Evolutionary conservation across 2,329 filamentous ascomycete genomes (phyloP), one percentile per base, ranked within the genome.

Genomic region (Camillea tinctor): DNA sequence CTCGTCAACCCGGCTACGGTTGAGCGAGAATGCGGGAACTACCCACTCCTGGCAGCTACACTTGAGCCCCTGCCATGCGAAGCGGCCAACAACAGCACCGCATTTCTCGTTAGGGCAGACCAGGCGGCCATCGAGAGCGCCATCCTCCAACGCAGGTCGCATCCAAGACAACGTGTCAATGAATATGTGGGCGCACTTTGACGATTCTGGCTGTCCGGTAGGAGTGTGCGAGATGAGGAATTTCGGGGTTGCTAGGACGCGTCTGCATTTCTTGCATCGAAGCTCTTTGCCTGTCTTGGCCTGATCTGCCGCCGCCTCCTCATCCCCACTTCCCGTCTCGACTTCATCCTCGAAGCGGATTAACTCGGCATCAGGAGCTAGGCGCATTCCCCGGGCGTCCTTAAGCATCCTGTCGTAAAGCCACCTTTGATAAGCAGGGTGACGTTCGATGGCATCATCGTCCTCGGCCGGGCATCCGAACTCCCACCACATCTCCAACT

Each of bases 101-200:
- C 95, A 99, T 70, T 89, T 90, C 8, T 73, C 60, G 67, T 88
- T 90, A 9, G 95, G 94, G 71, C 95, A 99, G 60, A 88, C 85
- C 30, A 99, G 81, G 9, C 94, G 87, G 22, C 95, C 95, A 61
- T 93, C 91, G 22, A 98, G 81, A 62, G 88, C 86, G 24, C 91
- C 93, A 69, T 90, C 84, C 68, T 93, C 90, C 2, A 99, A 85
- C 69, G 89, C 88, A 1, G 88, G 80, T 6, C 91, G 87, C 95
- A 99, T 99, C 95, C 95, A 99, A 15, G 91, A 91, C 36, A 99
- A 80, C 0, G 95, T 92, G 71, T 98, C 93, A 64, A 98, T 77
- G 75, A 97, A 98, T 73, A 93, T 86, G 75, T 98, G 94, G 20
- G 90, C 89, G 71, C 95, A 99, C 30, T 64, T 53, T 61, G 60